Evolutionary conservation across 352 stramenopile species (phyloP).

Genomic region (Nothophytophthora sp.): DNA sequence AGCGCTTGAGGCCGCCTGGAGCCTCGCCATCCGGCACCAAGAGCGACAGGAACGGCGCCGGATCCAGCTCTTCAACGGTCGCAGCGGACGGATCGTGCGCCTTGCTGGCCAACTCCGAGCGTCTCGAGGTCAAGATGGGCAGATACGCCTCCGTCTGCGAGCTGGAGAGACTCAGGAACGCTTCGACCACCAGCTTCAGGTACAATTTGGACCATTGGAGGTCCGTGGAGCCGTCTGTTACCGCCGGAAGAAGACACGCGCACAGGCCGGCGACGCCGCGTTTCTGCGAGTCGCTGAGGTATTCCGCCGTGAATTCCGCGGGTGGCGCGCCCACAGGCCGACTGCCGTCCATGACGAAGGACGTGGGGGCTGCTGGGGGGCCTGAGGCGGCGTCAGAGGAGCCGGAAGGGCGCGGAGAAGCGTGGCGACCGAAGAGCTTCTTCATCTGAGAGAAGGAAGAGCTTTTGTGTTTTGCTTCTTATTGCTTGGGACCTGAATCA

Average conservation of each 20-base stretch:
- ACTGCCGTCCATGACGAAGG: not conserved
- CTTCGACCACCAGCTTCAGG: slow-evolving; percentile 61
- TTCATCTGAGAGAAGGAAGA: not conserved
- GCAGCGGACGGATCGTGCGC: slow-evolving; percentile 14
- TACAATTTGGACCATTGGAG: slow-evolving; percentile 66
- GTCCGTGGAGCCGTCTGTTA: slow-evolving; percentile 64
- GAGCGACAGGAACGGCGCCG: slow-evolving; percentile 60
- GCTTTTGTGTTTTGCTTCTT: too few species aligned
- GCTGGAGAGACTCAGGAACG: slow-evolving; percentile 52
- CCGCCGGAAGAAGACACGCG: slow-evolving; percentile 62
- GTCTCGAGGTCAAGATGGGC: slow-evolving; percentile 57
- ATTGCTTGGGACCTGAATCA: too few species aligned
- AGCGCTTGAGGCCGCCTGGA: slow-evolving; percentile 25
- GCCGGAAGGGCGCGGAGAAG: not conserved
- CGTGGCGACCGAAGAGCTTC: not conserved
- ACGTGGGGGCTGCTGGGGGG: not conserved
- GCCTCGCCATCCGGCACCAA: slow-evolving; percentile 37
- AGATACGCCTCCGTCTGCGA: slow-evolving; percentile 69
- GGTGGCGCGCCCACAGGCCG: not conserved
- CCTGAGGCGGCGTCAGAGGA: not conserved
- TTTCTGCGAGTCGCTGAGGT: slow-evolving; percentile 58
- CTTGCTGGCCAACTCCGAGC: slow-evolving; percentile 19
- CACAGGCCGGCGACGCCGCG: slow-evolving; percentile 66
- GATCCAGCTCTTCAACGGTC: slow-evolving; percentile 38
- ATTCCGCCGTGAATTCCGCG: slow-evolving; percentile 26